These are phyloP conservation scores for Lentinula boryana DNA, from an alignment of 768 basidiomycete species.

Conservation along the genomic window DNA sequence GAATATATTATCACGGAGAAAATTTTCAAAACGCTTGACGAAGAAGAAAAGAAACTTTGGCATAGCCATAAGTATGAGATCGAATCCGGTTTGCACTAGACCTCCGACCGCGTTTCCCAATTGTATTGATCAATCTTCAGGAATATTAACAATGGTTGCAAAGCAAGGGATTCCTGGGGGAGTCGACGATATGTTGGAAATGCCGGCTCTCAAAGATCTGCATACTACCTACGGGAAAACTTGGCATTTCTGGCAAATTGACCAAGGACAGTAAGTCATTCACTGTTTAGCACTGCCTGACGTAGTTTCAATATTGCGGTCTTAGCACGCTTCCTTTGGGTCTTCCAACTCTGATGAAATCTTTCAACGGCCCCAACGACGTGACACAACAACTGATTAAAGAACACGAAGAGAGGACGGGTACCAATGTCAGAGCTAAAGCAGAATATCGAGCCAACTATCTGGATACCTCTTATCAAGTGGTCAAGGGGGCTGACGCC, in stretches of 20 bases:
- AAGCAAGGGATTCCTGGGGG: neutral
- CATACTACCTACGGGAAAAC: slow-evolving; percentile 6
- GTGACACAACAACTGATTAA: neutral
- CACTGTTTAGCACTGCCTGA: too few relatives aligned
- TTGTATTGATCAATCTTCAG: neutral
- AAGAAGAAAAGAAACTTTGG: slow-evolving; percentile 46
- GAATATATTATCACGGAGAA: slow-evolving; percentile 46
- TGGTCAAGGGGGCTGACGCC: neutral
- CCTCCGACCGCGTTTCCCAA: neutral
- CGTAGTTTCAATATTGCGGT: neutral
- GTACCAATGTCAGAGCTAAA: neutral
- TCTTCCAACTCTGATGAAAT: slow-evolving; percentile 1
- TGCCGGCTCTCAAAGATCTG: slow-evolving; percentile 3
- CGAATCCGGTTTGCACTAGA: slow-evolving; percentile 7
- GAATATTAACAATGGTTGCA: slow-evolving; percentile 1
- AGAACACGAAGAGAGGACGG: neutral
- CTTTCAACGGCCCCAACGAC: slow-evolving; percentile 1
- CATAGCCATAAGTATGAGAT: slow-evolving; percentile 48
- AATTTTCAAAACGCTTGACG: slow-evolving; percentile 32
- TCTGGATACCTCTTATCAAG: neutral
- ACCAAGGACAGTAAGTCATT: neutral
- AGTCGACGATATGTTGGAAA: neutral
- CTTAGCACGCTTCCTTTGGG: neutral
- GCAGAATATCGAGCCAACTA: slow-evolving; percentile 1
- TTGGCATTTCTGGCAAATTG: slow-evolving; percentile 5